Evolutionary conservation across 345 rosid species (phyloP), one percentile per base, ranked within the genome.

Genomic region (Eucalyptus microcorys): DNA sequence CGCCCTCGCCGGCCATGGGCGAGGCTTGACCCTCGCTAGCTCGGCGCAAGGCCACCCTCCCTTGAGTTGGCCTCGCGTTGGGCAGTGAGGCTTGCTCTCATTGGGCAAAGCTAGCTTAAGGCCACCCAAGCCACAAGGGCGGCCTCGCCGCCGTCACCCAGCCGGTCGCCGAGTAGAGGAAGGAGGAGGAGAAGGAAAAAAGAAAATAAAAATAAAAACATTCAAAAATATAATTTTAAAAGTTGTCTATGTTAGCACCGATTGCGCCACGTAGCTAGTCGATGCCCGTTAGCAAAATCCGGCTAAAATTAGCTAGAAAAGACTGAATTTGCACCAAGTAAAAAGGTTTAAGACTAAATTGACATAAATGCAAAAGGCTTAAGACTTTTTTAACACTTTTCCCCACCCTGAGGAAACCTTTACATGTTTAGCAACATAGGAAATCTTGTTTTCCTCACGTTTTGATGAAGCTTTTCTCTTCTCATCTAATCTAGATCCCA

Each of bases 201-300:
- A 49, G 1, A 15, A 49, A 49, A 49, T 5, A 2, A 49, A 49
- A 1, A 47, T 11, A 1, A 6, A 15, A 49, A 15, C 2, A 15
- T 0, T 49, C 3, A 49, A 49, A 49, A 49, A 49, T 49, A 49
- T 15, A 11, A 4, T 49, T 0, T 15, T 49, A 49, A 49, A 15
- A 49, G 52, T 49, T 49, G 8, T 49, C 0, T 0, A 6, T 3
- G 15, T 49, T 16, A 16, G 21, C 19, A 1, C 3, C 0, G 21
- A 49, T 49, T 1, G 3, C 0, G 6, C 6, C 50, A 49, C 50
- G 0, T 49, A 14, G 6, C 6, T 0, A 0, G 0, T 14, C 0
- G 3, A 0, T 49, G 19, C 0, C 0, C 7, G 19, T 49, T 3
- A 15, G 52, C 52, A 49, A 49, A 49, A 15, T 49, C 52, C 0